These are phyloP conservation scores for Protomyces lactucae-debilis DNA, from an alignment of 1,139 yeast genomes.

Conservation along the genomic window DNA sequence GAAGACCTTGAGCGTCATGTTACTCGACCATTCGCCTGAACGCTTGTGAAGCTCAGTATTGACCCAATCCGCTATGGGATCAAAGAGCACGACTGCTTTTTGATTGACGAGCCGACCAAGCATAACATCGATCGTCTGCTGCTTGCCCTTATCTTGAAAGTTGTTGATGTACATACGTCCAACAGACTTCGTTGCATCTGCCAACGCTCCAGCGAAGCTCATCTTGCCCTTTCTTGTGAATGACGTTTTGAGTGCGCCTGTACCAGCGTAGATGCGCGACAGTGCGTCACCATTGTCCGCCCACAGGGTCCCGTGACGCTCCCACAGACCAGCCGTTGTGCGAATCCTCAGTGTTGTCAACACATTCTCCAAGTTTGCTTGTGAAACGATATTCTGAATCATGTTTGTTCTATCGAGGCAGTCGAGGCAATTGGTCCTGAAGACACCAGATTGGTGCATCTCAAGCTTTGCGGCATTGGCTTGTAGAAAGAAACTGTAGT, in stretches of 20 bases:
- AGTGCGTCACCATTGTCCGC: constrained; percentile 98
- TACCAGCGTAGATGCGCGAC: constrained; percentile 94
- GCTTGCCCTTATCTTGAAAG: constrained; percentile 87
- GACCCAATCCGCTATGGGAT: constrained; percentile 83
- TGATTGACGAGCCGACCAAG: constrained; percentile 77
- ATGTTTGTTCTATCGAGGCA: constrained; percentile 92
- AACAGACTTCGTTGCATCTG: constrained; percentile 94
- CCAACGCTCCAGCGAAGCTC: constrained; percentile 92
- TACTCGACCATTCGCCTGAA: constrained; percentile 58
- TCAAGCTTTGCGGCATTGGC: constrained; percentile 48
- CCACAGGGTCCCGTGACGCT: constrained; percentile 79
- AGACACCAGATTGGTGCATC: constrained; percentile 80
- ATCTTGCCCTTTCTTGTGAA: constrained; percentile 91
- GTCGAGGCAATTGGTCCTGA: constrained; percentile 89
- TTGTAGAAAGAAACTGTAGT: constrained; percentile 74
- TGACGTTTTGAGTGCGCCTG: constrained; percentile 90
- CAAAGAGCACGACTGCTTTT: constrained; percentile 67
- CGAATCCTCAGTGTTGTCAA: constrained; percentile 29
- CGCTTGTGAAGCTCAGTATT: constrained; percentile 52
- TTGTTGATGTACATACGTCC: constrained; percentile 93
- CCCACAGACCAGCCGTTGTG: constrained; percentile 47
- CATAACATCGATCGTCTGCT: constrained; percentile 75
- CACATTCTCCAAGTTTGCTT: constrained; percentile 53
- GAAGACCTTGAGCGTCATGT: constrained; percentile 57
- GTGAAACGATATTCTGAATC: constrained; percentile 79